phyloP scores from a whole-genome alignment of 2,329 filamentous ascomycete genomes.

The Karstenula rhodostoma region DNA sequence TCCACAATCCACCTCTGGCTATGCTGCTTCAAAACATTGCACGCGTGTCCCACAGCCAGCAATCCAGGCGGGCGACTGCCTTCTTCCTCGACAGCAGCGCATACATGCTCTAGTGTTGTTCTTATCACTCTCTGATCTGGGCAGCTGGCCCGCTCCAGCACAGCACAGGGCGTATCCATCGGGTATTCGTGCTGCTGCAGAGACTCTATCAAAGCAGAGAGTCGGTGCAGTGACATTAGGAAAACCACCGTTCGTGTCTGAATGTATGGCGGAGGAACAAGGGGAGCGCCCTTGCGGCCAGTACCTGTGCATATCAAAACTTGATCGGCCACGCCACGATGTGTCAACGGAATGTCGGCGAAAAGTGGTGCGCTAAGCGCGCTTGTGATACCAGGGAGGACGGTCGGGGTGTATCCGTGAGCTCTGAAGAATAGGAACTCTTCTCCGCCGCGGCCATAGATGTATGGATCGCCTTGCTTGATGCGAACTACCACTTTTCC shows the following conservation, averaged over 20 bases:
- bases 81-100: slow-evolving; percentile 83
- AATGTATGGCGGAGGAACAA: slow-evolving; percentile 81
- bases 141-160: slow-evolving; percentile 92
- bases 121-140: slow-evolving; percentile 92
- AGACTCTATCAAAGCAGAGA: slow-evolving; percentile 75
- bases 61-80: slow-evolving; percentile 89
- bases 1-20: slow-evolving; percentile 81
- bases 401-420: slow-evolving; percentile 73
- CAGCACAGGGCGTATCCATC: slow-evolving; percentile 81
- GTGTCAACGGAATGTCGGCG: slow-evolving; percentile 85
- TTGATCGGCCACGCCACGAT: slow-evolving; percentile 89
- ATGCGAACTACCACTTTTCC: slow-evolving; percentile 86
- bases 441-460: slow-evolving; percentile 94
- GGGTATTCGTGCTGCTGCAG: slow-evolving; percentile 72
- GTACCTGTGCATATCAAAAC: slow-evolving; percentile 97
- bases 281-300: slow-evolving; percentile 84
- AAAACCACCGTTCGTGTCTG: slow-evolving; percentile 85
- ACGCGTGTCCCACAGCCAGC: slow-evolving; percentile 84
- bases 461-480: slow-evolving; percentile 96
- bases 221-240: slow-evolving; percentile 91
- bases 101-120: slow-evolving; percentile 82
- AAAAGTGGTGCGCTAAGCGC: slow-evolving; percentile 88
- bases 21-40: slow-evolving; percentile 74
- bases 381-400: slow-evolving; percentile 90
- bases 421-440: slow-evolving; percentile 84